These are phyloP conservation scores for Pachyrhizus erosus DNA, from an alignment of 306 rosid genomes.

Conservation along the genomic window DNA sequence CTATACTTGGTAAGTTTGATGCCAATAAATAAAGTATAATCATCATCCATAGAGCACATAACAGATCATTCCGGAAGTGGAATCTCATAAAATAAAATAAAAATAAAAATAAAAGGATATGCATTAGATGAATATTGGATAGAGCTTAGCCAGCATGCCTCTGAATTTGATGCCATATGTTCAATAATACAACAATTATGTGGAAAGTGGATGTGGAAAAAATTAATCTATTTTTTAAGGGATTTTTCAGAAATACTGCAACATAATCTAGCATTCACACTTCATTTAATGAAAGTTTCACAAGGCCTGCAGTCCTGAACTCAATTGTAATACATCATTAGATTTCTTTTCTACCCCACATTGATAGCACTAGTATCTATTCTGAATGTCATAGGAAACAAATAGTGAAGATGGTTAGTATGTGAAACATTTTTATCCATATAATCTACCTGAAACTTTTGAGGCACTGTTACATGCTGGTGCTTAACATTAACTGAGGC, in stretches of 20 bases:
- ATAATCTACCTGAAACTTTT: conserved; percentile 83
- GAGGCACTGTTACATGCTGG: conserved; percentile 78
- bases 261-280: conserved; percentile 21
- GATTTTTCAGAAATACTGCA: conserved; percentile 19
- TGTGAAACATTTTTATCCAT: conserved; percentile 30
- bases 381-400: conserved; percentile 35
- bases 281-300: conserved; percentile 14
- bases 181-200: not conserved
- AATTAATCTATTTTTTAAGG: not conserved
- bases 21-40: conserved; percentile 12
- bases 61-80: conserved; percentile 3
- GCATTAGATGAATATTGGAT: not conserved
- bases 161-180: not conserved
- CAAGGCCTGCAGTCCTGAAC: not conserved
- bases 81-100: not conserved
- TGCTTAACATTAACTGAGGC: conserved; percentile 77
- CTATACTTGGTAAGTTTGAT: conserved; percentile 4
- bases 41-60: not conserved
- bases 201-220: not conserved
- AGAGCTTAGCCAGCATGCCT: conserved; percentile 9
- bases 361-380: not conserved
- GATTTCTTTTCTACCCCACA: conserved; percentile 1
- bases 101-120: not conserved
- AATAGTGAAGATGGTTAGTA: conserved; percentile 12
- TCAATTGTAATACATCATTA: not conserved